These are phyloP conservation scores for Hordeum pubiflorum DNA, from an alignment of 202 grass and related monocot species.

Conservation along the genomic window DNA sequence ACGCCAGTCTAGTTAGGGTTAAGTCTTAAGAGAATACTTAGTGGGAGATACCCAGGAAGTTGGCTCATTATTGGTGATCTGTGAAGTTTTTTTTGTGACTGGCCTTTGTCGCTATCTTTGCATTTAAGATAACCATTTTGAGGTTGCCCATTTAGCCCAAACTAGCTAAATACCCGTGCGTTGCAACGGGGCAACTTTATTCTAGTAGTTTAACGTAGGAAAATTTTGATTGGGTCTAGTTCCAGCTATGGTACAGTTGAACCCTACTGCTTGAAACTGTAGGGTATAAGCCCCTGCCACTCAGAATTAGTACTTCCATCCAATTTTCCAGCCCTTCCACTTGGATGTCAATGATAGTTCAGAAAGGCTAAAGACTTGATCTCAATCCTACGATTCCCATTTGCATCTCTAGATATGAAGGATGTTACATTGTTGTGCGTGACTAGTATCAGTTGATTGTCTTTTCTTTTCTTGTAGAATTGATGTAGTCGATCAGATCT, in stretches of 20 bases:
- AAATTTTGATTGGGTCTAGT: not conserved
- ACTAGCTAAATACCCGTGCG: too few relatives aligned
- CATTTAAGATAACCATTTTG: not conserved
- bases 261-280: not conserved
- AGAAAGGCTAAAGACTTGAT: constrained; percentile 1
- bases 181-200: too few relatives aligned
- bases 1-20: not conserved
- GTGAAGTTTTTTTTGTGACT: not conserved
- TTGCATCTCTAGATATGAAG: not conserved
- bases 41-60: not conserved
- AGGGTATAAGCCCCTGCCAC: not conserved
- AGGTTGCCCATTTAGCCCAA: not conserved
- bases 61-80: not conserved
- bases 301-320: not conserved
- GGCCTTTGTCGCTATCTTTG: not conserved
- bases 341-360: not conserved
- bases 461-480: not conserved
- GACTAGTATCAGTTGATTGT: not conserved
- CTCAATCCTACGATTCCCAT: not conserved
- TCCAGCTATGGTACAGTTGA: not conserved
- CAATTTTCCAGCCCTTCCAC: not conserved
- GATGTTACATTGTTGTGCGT: not conserved
- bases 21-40: not conserved
- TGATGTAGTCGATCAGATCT: not conserved
- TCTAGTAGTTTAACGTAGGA: too few relatives aligned